Evolutionary conservation across 2,329 filamentous ascomycete genomes (phyloP), one percentile per base, ranked within the genome.

Genomic region (Beauveria pseudobassiana): DNA sequence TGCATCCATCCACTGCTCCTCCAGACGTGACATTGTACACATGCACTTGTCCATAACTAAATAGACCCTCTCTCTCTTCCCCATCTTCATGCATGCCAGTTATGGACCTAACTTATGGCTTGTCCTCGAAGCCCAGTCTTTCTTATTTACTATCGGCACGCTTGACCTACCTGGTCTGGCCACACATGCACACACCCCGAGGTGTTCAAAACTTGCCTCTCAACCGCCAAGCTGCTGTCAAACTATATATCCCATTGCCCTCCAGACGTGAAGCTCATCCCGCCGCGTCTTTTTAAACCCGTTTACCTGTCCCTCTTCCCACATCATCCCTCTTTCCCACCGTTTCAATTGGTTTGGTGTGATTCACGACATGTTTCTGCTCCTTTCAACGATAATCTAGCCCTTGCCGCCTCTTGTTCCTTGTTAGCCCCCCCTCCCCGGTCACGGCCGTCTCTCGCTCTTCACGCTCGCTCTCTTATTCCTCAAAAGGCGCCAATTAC

Each of bases 31-130:
- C 63, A 64, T 58, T 62, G 55, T 54, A 60, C 62, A 63, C 63
- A 63, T 66, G 62, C 63, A 63, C 61, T 63, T 68, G 63, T 65
- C 65, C 34, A 38, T 6, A 38, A 38, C 34, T 67, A 45, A 45
- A 51, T 64, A 66, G 72, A 73, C 71, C 70, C 71, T 38, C 34
- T 38, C 72, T 70, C 49, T 67, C 64, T 68, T 71, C 71, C 72
- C 72, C 72, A 73, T 74, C 70, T 68, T 69, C 71, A 73, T 74
- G 72, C 73, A 74, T 68, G 72, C 72, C 73, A 67, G 65, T 61
- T 65, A 69, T 72, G 69, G 69, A 65, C 69, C 65, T 63, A 45
- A 48, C 50, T 26, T 16, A 38, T 38, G 54, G 34, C 57, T 51
- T 30, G 42, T 26, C n/a, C 42, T 34, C 43, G 54, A 42, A 42